Evolutionary conservation across 768 basidiomycete species (phyloP).

Genomic region (Heimioporus sp.): DNA sequence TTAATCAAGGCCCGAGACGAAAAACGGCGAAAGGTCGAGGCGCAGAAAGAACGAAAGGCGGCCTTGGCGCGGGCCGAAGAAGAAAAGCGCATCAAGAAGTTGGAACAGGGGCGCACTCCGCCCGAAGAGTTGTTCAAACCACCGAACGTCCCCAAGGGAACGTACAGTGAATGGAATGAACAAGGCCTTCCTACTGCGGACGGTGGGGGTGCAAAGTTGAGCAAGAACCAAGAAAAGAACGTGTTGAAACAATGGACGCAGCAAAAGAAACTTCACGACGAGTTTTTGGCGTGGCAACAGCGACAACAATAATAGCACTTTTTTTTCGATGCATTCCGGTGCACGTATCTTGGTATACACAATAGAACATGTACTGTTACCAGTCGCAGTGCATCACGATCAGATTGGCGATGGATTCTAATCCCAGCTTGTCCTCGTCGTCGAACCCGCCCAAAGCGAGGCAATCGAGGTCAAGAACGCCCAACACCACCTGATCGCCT

Average conservation of each 20-base stretch:
- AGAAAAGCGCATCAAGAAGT: constrained; percentile 66
- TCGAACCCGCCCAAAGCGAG: constrained; percentile 69
- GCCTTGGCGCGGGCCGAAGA: constrained; percentile 62
- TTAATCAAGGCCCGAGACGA: constrained; percentile 86
- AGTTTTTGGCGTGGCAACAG: constrained; percentile 57
- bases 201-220: constrained; percentile 77
- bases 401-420: constrained; percentile 69
- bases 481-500: constrained; percentile 38
- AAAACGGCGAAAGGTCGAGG: constrained; percentile 71
- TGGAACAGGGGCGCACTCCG: constrained; percentile 80
- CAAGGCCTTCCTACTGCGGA: constrained; percentile 85
- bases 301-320: constrained; percentile 2
- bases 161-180: constrained; percentile 84
- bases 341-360: neutral
- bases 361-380: constrained; percentile 33
- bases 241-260: constrained; percentile 64
- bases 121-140: constrained; percentile 84
- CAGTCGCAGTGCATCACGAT: constrained; percentile 66
- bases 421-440: constrained; percentile 71
- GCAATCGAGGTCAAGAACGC: constrained; percentile 87
- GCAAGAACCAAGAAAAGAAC: constrained; percentile 80
- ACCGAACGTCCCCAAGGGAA: constrained; percentile 68
- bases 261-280: constrained; percentile 81
- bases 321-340: neutral
- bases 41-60: constrained; percentile 78